Percentiles rank a stretch among this genome's conserved stretches.
phyloP scores from a whole-genome alignment of 2,329 filamentous ascomycete species.

The Blastomyces emzantsi region DNA sequence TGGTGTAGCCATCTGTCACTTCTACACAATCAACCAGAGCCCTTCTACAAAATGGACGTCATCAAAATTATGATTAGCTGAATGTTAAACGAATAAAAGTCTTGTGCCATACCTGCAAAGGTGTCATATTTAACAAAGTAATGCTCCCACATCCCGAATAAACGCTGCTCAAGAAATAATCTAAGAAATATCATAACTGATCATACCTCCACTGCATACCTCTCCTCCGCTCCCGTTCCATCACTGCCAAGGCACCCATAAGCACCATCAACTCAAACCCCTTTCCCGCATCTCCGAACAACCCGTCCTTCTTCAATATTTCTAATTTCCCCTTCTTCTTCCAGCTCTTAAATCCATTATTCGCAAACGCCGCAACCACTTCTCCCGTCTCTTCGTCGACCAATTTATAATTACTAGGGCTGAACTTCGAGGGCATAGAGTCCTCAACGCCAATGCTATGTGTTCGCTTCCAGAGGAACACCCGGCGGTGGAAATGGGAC shows the following conservation, averaged over 20 bases:
- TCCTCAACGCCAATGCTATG: slow-evolving; percentile 23
- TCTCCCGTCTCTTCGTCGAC: slow-evolving; percentile 24
- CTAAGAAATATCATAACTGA: slow-evolving; percentile 5
- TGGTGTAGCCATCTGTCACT: neutral
- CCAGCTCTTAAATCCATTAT: slow-evolving; percentile 21
- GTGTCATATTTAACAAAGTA: neutral
- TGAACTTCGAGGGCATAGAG: slow-evolving; percentile 19
- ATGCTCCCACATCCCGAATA: neutral
- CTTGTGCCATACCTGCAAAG: too few relatives aligned
- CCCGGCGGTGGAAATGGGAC: slow-evolving; percentile 11
- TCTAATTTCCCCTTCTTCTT: slow-evolving; percentile 28
- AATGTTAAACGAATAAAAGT: too few relatives aligned
- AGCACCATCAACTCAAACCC: slow-evolving; percentile 27
- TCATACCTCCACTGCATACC: slow-evolving; percentile 10
- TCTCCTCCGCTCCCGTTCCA: slow-evolving; percentile 11
- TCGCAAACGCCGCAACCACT: slow-evolving; percentile 27
- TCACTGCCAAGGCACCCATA: slow-evolving; percentile 12
- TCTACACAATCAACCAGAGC: neutral
- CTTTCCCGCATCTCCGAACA: slow-evolving; percentile 17
- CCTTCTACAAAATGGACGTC: too few relatives aligned
- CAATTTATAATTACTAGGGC: slow-evolving; percentile 27
- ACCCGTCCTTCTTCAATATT: slow-evolving; percentile 17
- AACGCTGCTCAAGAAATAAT: neutral
- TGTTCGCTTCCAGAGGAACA: slow-evolving; percentile 30
- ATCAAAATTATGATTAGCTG: neutral